phyloP scores from a whole-genome alignment of 2,329 filamentous ascomycete species.

The Stylonectria norvegica region DNA sequence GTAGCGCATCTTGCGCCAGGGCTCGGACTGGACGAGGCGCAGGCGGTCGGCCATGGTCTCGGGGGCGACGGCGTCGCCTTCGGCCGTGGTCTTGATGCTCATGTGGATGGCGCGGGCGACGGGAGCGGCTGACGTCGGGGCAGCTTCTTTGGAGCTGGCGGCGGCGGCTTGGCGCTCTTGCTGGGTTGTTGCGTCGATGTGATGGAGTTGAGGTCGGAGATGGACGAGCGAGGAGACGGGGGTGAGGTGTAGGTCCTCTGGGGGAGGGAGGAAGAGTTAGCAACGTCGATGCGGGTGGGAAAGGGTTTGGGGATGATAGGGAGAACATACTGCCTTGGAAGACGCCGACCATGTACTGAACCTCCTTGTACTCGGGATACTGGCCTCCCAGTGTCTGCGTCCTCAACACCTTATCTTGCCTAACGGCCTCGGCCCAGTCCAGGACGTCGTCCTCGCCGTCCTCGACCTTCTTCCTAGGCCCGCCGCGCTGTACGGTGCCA shows the following conservation, averaged over 20 bases:
- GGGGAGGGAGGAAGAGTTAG: conserved; percentile 14
- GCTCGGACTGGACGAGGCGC: conserved; percentile 73
- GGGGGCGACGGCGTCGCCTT: conserved; percentile 61
- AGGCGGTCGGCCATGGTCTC: conserved; percentile 75
- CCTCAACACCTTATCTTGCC: conserved; percentile 68
- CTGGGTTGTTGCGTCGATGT: conserved; percentile 81
- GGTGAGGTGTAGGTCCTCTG: conserved; percentile 83
- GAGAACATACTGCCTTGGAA: conserved; percentile 69
- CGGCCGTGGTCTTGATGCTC: conserved; percentile 73
- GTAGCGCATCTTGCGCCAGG: conserved; percentile 77
- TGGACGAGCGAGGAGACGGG: conserved; percentile 80
- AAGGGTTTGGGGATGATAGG: neutral
- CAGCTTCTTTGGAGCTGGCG: conserved; percentile 35
- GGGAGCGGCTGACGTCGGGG: conserved; percentile 32
- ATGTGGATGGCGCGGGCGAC: conserved; percentile 79
- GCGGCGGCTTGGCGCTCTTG: conserved; percentile 52
- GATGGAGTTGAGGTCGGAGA: conserved; percentile 86
- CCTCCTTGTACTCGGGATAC: conserved; percentile 64
- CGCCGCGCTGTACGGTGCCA: conserved; percentile 44
- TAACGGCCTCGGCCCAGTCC: conserved; percentile 65
- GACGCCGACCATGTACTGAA: conserved; percentile 89
- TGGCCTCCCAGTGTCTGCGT: conserved; percentile 85
- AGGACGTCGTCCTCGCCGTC: conserved; percentile 46
- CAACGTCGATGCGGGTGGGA: neutral
- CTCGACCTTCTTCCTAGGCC: conserved; percentile 37